Conservation (phyloP, 495 filamentous ascomycete genomes). For the Clohesyomyces aquaticus region DNA sequence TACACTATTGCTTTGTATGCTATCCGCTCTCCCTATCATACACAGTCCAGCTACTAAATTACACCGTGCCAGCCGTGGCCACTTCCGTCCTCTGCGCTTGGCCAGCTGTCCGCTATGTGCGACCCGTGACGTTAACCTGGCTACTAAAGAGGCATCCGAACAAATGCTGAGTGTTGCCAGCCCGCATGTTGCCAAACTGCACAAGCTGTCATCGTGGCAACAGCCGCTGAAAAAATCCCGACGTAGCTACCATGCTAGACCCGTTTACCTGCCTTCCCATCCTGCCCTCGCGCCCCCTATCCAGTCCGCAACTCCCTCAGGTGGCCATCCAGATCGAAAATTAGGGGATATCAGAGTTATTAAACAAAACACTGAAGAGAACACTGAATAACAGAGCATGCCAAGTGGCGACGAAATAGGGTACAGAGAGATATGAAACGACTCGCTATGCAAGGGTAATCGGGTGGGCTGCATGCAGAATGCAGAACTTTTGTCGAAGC, state of each 20-base stretch:
- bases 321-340: conserved; percentile 31
- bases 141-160: not conserved
- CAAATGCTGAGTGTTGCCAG: not conserved
- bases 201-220: no score
- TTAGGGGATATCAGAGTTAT: conserved; percentile 13
- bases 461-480: conserved; percentile 13
- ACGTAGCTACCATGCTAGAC: not conserved
- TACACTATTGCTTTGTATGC: not conserved
- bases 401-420: conserved; percentile 26
- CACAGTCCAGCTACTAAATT: conserved; percentile 20
- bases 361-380: conserved; percentile 17
- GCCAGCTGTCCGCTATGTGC: not conserved
- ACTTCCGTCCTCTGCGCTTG: not conserved
- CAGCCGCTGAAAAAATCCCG: no score
- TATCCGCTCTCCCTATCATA: conserved; percentile 10
- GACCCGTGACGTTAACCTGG: not conserved
- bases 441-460: conserved; percentile 41
- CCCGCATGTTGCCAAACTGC: no score
- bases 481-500: conserved; percentile 34
- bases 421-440: conserved; percentile 35
- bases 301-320: conserved; percentile 19
- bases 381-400: conserved; percentile 10
- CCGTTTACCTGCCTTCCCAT: not conserved
- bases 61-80: conserved; percentile 1
- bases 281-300: conserved; percentile 2